phyloP scores from a whole-genome alignment of 129 eudicot species.

The Sambucus nigra region DNA sequence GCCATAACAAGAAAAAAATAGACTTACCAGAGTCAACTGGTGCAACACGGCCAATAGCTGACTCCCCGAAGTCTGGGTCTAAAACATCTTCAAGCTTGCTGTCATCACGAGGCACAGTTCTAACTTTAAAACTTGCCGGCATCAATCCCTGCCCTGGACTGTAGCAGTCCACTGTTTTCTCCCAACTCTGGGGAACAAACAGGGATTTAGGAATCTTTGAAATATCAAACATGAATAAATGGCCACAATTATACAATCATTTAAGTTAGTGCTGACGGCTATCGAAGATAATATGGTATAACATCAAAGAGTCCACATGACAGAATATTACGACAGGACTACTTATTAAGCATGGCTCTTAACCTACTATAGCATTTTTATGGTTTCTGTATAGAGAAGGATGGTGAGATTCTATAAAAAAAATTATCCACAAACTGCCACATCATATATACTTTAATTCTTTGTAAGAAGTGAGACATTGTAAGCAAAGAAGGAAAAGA shows the following conservation, averaged over 20 bases:
- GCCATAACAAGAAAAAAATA: not conserved
- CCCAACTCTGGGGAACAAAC: conserved; percentile 61
- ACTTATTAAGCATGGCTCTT: too few relatives aligned
- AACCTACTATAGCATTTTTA: too few relatives aligned
- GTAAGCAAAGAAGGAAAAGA: too few relatives aligned
- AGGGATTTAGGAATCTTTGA: conserved; percentile 4
- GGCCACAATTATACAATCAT: not conserved
- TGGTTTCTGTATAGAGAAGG: too few relatives aligned
- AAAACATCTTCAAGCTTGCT: conserved; percentile 80
- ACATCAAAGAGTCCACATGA: too few relatives aligned
- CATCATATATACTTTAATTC: too few relatives aligned
- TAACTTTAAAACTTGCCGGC: conserved; percentile 98
- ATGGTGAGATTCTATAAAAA: too few relatives aligned
- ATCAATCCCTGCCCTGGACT: conserved; percentile 98
- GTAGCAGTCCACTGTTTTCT: conserved; percentile 97
- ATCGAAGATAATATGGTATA: not conserved
- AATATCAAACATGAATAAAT: not conserved
- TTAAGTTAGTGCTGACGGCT: not conserved
- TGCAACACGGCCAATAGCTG: conserved; percentile 98
- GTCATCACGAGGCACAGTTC: conserved; percentile 73
- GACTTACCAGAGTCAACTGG: conserved; percentile 94
- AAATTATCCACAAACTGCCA: too few relatives aligned
- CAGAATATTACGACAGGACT: too few relatives aligned
- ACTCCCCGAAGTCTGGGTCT: conserved; percentile 98
- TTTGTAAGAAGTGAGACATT: too few relatives aligned